phyloP scores from a whole-genome alignment of 345 rosid species.

The Gynandropsis gynandra region DNA sequence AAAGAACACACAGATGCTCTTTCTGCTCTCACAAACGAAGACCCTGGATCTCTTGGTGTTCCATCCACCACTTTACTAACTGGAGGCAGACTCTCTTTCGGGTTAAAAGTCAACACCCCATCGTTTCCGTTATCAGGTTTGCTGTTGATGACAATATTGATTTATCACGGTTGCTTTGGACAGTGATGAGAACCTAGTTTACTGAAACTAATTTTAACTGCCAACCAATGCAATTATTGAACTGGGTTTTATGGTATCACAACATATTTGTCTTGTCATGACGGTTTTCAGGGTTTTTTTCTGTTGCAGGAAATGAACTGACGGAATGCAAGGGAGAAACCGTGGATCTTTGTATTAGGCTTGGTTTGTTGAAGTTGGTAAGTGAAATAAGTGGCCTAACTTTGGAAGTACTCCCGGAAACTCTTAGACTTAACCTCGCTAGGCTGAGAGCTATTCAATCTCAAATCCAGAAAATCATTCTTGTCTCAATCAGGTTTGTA shows the following conservation, averaged over 20 bases:
- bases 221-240: background rate
- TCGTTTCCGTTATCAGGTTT: slow-evolving; percentile 3
- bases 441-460: slow-evolving; percentile 70
- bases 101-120: slow-evolving; percentile 20
- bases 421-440: slow-evolving; percentile 52
- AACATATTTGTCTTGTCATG: background rate
- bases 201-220: background rate
- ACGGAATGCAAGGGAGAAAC: slow-evolving; percentile 64
- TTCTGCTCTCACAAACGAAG: slow-evolving; percentile 33
- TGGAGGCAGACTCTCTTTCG: slow-evolving; percentile 54
- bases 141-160: slow-evolving; percentile 33
- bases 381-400: slow-evolving; percentile 53
- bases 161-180: slow-evolving; percentile 22
- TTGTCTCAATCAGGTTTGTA: slow-evolving; percentile 60
- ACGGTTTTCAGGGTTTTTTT: background rate
- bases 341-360: slow-evolving; percentile 62
- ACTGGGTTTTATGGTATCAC: background rate
- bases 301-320: slow-evolving; percentile 33
- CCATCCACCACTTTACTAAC: slow-evolving; percentile 55
- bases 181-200: background rate
- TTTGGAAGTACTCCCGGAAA: slow-evolving; percentile 57
- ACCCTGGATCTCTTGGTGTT: slow-evolving; percentile 33
- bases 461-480: slow-evolving; percentile 73
- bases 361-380: slow-evolving; percentile 72
- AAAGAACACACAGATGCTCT: slow-evolving; percentile 53